Conservation (phyloP, 805 yeast species). For the Teunomyces cretensis region DNA sequence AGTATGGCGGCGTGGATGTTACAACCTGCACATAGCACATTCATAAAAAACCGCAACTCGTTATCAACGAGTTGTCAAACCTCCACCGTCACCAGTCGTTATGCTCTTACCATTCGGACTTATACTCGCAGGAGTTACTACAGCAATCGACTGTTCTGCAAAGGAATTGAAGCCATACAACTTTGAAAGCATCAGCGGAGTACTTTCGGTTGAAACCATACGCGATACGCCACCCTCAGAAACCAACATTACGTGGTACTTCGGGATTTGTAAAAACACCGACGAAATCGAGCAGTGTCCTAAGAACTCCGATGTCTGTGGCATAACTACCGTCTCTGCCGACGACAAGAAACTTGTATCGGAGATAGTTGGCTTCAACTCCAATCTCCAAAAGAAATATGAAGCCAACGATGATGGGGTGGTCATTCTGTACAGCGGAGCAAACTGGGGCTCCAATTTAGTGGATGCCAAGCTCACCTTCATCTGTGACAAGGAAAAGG, state of each 20-base stretch:
- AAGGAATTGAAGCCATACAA: slow-evolving; percentile 40
- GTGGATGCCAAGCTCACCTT: slow-evolving; percentile 49
- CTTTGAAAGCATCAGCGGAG: slow-evolving; percentile 49
- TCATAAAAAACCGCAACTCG: slow-evolving; percentile 2
- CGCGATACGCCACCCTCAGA: slow-evolving; percentile 78
- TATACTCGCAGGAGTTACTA: slow-evolving; percentile 3
- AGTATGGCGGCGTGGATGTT: too few relatives aligned
- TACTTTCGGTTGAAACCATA: slow-evolving; percentile 22
- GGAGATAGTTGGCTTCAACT: slow-evolving; percentile 60
- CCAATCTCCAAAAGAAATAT: slow-evolving; percentile 34
- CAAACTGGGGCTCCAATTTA: slow-evolving; percentile 67
- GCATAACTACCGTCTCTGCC: slow-evolving; percentile 54
- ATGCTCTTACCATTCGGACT: slow-evolving; percentile 1
- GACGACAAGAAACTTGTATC: slow-evolving; percentile 54
- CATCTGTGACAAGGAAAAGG: slow-evolving; percentile 37
- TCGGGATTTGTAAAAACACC: slow-evolving; percentile 68
- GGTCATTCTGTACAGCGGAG: slow-evolving; percentile 46
- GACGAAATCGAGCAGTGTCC: slow-evolving; percentile 56
- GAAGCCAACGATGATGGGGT: slow-evolving; percentile 31
- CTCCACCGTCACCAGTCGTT: not conserved
- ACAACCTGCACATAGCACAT: not conserved
- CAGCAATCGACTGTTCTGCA: slow-evolving; percentile 34
- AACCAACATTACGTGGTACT: slow-evolving; percentile 57
- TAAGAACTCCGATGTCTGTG: slow-evolving; percentile 74
- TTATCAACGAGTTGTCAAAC: not conserved